Evolutionary conservation across 2,329 filamentous ascomycete species (phyloP), one percentile per base, ranked within the genome.

Genomic region (Epichloe hybrida): DNA sequence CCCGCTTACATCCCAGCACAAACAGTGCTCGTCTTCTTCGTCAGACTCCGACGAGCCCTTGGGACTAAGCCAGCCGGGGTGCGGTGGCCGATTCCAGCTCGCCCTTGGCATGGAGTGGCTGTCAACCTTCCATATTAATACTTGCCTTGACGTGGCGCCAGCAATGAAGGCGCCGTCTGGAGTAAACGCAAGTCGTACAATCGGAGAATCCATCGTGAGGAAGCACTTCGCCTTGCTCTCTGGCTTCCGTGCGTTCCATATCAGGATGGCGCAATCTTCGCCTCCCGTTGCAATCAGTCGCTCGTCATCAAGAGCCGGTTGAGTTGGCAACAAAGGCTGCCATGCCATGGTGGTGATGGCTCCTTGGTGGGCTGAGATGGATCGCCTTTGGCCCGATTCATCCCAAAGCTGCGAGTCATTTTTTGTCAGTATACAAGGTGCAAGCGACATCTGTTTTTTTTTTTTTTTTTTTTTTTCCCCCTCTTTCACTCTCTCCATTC

Each of bases 61-160:
- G 20, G 79, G 79, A 53, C 75, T 82, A 35, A 76, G 67, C 76
- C 78, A 81, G 4, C 77, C 79, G 0, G 72, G 67, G 55, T 81
- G 76, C 9, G 72, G 67, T 27, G 70, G 66, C 53, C 76, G 67
- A 53, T 69, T 76, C 80, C 80, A 84, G 58, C 71, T 77, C 15
- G 80, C 80, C 44, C 77, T 71, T 4, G 80, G 80, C 44, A 80
- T 70, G 27, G 70, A 67, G 44, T 75, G 69, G 49, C 79, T 80
- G 53, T 76, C 78, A 12, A 82, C 74, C 59, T 81, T 83, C 79
- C 80, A 84, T 44, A 84, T 81, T 39, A 82, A 64, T 13, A 83
- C 76, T 51, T 71, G 72, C 36, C 75, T 73, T 20, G 72, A 72
- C 0, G 79, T 82, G 5, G 78, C 80, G 4, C 77, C 79, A 0